Evolutionary conservation across 2,329 filamentous ascomycete genomes (phyloP).

Genomic region (Ilyonectria sp.): DNA sequence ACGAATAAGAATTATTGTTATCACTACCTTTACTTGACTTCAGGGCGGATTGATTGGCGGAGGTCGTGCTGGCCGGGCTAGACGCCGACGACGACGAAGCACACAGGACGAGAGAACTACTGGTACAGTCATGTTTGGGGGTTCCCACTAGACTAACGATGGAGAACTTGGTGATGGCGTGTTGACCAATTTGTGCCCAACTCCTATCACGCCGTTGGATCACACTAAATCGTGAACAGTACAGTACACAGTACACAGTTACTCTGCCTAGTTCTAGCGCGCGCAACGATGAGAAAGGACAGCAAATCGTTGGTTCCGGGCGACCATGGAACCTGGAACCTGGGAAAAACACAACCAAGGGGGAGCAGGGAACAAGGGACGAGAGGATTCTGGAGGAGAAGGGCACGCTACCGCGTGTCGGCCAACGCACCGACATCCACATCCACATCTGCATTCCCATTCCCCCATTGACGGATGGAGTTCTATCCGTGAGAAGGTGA

Average conservation of each 20-base stretch:
- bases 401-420: conserved; percentile 25
- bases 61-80: neutral
- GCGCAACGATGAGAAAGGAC: conserved; percentile 34
- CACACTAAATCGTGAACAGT: neutral
- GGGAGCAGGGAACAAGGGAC: conserved; percentile 26
- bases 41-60: conserved; percentile 2
- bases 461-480: conserved; percentile 14
- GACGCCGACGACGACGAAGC: neutral
- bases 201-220: conserved; percentile 23
- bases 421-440: conserved; percentile 21
- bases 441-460: conserved; percentile 14
- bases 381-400: conserved; percentile 2
- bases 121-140: neutral
- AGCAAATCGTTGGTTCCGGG: conserved; percentile 36
- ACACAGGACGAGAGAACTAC: neutral
- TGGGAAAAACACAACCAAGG: neutral
- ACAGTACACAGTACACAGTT: conserved; percentile 10
- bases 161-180: conserved; percentile 31
- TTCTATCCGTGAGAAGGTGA: conserved; percentile 11
- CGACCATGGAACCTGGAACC: conserved; percentile 22
- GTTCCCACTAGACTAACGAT: conserved; percentile 10
- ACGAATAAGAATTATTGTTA: conserved; percentile 34
- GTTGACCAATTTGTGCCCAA: conserved; percentile 42
- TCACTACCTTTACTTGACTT: neutral
- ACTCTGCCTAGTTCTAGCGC: conserved; percentile 33